Base-by-base conservation (phyloP, 345 rosid genomes). In the Hibiscus tridactylites region DNA sequence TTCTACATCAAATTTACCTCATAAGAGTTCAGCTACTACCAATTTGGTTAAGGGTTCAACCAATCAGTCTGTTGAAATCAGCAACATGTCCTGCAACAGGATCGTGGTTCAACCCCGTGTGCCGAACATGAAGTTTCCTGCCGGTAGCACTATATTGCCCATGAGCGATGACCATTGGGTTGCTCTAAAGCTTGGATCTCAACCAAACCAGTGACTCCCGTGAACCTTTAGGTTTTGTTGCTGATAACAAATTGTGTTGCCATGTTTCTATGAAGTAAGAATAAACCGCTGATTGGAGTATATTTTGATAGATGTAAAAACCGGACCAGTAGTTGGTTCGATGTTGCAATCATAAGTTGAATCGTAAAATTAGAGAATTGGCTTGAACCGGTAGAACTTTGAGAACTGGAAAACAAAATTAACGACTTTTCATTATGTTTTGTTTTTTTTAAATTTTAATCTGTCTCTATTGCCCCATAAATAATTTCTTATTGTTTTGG, bases 71-170 rank as follows among this genome's bases (percentile, higher is more conserved):
- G 76, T n/a, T 11, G 74, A 35, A 75, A 31, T 29, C 24, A 39
- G 21, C 66, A 26, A 46, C 5, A 2, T 6, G 21, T 10, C 49
- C 47, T 35, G 59, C 3, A 62, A 56, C 16, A 70, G 31, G 68
- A 58, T 80, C 19, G 6, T 74, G 9, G 75, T 82, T 64, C 61
- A 44, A 50, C 84, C 85, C 0, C 29, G 65, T 1, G 46, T 24
- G 57, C 53, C 62, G 2, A 71, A 67, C 71, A 73, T 80, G 82
- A 37, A 60, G 1, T 42, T 76, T 50, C 84, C 84, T 5, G 31
- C 44, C 0, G 83, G 70, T 37, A 62, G 77, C 77, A 63, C 65
- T 0, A 58, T 79, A 39, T 33, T 67, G 73, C 49, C 78, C 66
- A 28, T 37, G 28, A 76, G 74, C 5, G 64, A 29, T 5, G 64